Evolutionary conservation across 2,329 filamentous ascomycete genomes (phyloP).

Genomic region (Paraphaeosphaeria sporulosa): DNA sequence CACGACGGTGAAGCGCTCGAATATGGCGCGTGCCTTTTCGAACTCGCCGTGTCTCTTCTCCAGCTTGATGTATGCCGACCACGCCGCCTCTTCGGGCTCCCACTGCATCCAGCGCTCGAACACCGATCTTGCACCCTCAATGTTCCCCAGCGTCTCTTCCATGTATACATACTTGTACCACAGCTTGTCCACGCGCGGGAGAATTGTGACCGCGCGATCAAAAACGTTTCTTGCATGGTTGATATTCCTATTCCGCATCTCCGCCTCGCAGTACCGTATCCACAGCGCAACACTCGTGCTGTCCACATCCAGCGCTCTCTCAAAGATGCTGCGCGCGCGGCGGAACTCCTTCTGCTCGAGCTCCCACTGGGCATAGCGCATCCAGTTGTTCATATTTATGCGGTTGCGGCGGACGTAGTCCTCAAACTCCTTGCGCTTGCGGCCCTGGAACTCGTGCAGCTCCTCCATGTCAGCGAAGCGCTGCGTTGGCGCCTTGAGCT

Average conservation of each 20-base stretch:
- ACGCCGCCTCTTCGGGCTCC: conserved; percentile 95
- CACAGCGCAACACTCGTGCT: conserved; percentile 85
- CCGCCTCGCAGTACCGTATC: conserved; percentile 93
- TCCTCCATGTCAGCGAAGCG: conserved; percentile 97
- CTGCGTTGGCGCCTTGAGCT: conserved; percentile 88
- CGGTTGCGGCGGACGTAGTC: conserved; percentile 96
- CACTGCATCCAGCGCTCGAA: conserved; percentile 99
- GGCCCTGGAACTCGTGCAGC: conserved; percentile 94
- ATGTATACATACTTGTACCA: conserved; percentile 99
- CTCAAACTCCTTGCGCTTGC: conserved; percentile 96
- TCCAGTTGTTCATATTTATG: conserved; percentile 98
- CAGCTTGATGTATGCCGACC: conserved; percentile 95
- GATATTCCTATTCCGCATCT: conserved; percentile 82
- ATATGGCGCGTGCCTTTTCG: conserved; percentile 88
- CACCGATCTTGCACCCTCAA: conserved; percentile 88
- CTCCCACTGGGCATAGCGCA: conserved; percentile 97
- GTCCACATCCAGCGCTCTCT: conserved; percentile 91
- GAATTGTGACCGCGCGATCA: conserved; percentile 90
- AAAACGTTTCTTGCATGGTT: conserved; percentile 95
- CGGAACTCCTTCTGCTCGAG: conserved; percentile 97
- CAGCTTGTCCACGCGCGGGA: conserved; percentile 91
- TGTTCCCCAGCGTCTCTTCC: conserved; percentile 96
- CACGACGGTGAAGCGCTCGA: conserved; percentile 86
- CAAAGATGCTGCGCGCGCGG: conserved; percentile 90
- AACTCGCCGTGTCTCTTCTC: conserved; percentile 96